Conservation (phyloP, 2,329 filamentous ascomycete genomes). For the Emmonsiellopsis sp. region DNA sequence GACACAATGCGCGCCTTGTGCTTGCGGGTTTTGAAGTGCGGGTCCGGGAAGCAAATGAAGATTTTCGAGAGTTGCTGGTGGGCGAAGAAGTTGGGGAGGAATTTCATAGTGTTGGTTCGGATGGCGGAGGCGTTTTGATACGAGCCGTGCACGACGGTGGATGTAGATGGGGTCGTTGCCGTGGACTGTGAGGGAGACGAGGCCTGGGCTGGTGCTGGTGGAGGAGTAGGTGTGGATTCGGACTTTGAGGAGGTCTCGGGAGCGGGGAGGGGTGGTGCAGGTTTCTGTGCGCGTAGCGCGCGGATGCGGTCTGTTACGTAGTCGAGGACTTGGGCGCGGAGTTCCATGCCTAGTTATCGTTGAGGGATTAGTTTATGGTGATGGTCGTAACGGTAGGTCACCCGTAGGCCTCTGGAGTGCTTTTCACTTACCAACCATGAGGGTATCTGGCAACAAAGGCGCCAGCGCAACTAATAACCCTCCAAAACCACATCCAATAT, state of each 20-base stretch:
- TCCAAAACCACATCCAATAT: constrained; percentile 96
- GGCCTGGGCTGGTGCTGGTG: constrained; percentile 5
- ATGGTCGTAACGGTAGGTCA: too few relatives aligned
- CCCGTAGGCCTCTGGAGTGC: too few relatives aligned
- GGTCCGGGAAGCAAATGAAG: constrained; percentile 97
- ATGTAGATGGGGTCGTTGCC: background rate
- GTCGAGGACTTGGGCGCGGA: constrained; percentile 78
- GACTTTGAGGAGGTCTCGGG: constrained; percentile 1
- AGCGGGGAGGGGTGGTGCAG: constrained; percentile 18
- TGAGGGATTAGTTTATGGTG: background rate
- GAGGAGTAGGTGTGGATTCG: background rate
- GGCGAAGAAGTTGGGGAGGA: constrained; percentile 93
- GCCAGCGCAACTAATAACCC: constrained; percentile 80
- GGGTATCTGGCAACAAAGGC: constrained; percentile 66
- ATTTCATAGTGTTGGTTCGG: constrained; percentile 96
- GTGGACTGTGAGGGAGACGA: background rate
- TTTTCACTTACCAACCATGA: constrained; percentile 61
- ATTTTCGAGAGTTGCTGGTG: constrained; percentile 75
- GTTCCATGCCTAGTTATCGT: constrained; percentile 63
- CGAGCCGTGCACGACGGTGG: constrained; percentile 9
- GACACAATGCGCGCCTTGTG: constrained; percentile 95
- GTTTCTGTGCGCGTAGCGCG: constrained; percentile 54
- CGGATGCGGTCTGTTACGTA: constrained; percentile 83
- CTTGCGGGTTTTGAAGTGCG: constrained; percentile 94
- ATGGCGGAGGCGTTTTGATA: constrained; percentile 87